phyloP scores from a whole-genome alignment of 345 rosid species.

The Ceriops zippeliana region DNA sequence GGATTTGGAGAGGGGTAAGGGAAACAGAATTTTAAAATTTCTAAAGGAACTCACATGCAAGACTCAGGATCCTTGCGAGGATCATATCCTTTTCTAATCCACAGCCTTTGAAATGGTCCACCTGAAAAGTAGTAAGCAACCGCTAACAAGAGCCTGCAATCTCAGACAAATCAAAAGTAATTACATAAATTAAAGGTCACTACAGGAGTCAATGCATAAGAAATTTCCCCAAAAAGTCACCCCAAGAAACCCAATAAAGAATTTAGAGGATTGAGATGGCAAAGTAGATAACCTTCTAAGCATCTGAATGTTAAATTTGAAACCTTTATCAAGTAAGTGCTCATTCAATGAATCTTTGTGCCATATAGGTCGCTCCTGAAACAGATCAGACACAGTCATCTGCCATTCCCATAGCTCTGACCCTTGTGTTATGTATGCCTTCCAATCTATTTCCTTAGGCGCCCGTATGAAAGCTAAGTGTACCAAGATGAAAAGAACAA shows the following conservation, averaged over 20 bases:
- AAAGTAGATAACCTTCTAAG: slow-evolving; percentile 62
- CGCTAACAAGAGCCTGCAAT: slow-evolving; percentile 67
- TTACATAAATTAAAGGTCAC: neutral
- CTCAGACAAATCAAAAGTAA: slow-evolving; percentile 20
- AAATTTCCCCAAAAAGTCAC: neutral
- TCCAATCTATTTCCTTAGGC: slow-evolving; percentile 78
- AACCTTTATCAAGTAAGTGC: slow-evolving; percentile 60
- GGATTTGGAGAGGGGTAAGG: neutral
- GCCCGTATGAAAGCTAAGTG: slow-evolving; percentile 78
- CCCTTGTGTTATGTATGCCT: slow-evolving; percentile 42
- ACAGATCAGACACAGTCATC: slow-evolving; percentile 65
- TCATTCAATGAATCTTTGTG: slow-evolving; percentile 66
- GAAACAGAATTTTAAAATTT: neutral
- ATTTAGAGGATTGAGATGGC: slow-evolving; percentile 6
- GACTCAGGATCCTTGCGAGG: slow-evolving; percentile 95
- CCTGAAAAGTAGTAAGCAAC: slow-evolving; percentile 85
- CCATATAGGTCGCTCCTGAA: slow-evolving; percentile 91
- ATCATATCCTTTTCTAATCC: slow-evolving; percentile 98
- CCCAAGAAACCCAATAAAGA: slow-evolving; percentile 10
- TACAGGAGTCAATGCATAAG: neutral
- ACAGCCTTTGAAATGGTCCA: slow-evolving; percentile 88
- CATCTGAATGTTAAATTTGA: slow-evolving; percentile 50
- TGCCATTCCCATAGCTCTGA: slow-evolving; percentile 77
- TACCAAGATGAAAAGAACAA: slow-evolving; percentile 25
- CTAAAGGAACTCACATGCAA: slow-evolving; percentile 62